Evolutionary conservation across 352 stramenopile genomes (phyloP), one percentile per base, ranked within the genome.

Genomic region (Phytopythium chamaehyphon): DNA sequence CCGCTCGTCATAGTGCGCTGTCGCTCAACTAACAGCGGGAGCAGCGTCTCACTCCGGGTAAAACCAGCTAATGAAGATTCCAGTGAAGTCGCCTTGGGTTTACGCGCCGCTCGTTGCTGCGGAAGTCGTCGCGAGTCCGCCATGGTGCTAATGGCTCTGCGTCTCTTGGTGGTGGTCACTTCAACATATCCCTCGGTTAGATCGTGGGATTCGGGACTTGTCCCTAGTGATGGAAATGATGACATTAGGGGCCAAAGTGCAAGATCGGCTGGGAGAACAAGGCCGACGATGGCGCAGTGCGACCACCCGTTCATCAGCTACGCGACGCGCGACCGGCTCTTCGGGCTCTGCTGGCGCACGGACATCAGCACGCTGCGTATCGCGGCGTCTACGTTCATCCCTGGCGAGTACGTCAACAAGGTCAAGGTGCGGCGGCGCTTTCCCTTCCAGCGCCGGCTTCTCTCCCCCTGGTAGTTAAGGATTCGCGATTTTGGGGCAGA

Each of bases 331-430:
- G 66, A 88, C 37, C 71, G 78, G 12, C 64, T 93, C 19, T 90
- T 90, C 59, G 83, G 83, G 12, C 76, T 93, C 23, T 90, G 80
- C 56, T 93, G 83, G 83, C 59, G 73, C 14, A 83, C 77, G 0
- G 70, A 86, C 19, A 40, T 73, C 12, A 86, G 61, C 39, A 72
- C 71, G 21, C 65, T 90, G 54, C 77, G 80, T 19, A 70, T 93
- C 23, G 83, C 80, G 11, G 74, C 71, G 28, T 88, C 83, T 21
- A 90, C 80, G 6, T 90, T 90, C 62, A 92, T 93, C 46, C 62
- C 75, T 3, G 82, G 82, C 47, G 82, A 92, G 60, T 95, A 95
- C 63, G 73, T 82, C 48, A 95, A 95, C 70, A 92, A 92, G 45
- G 76, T 95, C n/a, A 74, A 93, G 76, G 80, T 95, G 48, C 54